Evolutionary conservation across 1,139 yeast species (phyloP).

Genomic region (Pneumocystis carinii): DNA sequence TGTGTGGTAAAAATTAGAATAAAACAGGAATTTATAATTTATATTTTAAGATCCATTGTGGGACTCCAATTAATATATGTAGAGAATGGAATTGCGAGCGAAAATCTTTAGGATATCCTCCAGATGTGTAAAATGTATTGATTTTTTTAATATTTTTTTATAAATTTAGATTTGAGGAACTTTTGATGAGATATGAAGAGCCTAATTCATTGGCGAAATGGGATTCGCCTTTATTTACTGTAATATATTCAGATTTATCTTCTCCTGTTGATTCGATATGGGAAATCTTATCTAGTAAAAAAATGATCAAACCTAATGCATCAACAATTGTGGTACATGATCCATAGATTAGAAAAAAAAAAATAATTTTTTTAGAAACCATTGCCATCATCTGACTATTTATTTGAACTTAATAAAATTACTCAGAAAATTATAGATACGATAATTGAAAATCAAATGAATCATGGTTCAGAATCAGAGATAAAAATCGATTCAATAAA

Average conservation of each 20-base stretch:
- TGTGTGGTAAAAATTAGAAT: conserved; percentile 34
- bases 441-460: conserved; percentile 46
- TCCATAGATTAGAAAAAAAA: conserved; percentile 27
- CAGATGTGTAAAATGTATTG: conserved; percentile 3
- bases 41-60: conserved; percentile 38
- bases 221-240: conserved; percentile 82
- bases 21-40: not conserved
- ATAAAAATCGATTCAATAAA: conserved; percentile 29
- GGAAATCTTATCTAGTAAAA: conserved; percentile 48
- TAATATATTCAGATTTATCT: conserved; percentile 39
- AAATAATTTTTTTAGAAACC: conserved; percentile 44
- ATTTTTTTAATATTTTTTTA: not conserved
- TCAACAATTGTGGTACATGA: conserved; percentile 30
- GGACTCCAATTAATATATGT: conserved; percentile 50
- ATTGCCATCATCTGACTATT: conserved; percentile 55
- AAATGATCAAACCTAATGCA: conserved; percentile 43
- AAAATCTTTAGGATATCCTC: conserved; percentile 7
- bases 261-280: conserved; percentile 58
- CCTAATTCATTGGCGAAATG: conserved; percentile 77
- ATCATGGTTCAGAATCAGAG: conserved; percentile 34
- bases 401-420: conserved; percentile 61
- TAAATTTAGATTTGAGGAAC: conserved; percentile 33
- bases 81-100: conserved; percentile 42
- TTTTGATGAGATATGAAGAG: conserved; percentile 81
- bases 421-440: conserved; percentile 51